Conservation (phyloP, 768 basidiomycete species). For the Tephrocybe sp. region DNA sequence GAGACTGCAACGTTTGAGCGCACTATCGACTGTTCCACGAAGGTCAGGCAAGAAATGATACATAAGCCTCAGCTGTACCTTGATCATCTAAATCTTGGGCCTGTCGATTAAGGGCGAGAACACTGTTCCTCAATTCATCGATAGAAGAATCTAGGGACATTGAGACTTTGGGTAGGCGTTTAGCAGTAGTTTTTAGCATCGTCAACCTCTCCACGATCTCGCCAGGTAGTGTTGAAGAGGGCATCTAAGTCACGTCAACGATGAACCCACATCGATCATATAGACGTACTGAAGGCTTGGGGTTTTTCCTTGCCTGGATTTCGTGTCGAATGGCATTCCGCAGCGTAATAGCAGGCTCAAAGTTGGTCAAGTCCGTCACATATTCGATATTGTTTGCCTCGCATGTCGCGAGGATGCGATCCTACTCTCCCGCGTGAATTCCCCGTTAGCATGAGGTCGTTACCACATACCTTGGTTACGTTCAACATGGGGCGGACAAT, state of each 20-base stretch:
- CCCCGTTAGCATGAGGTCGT: neutral
- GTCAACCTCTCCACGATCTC: constrained; percentile 31
- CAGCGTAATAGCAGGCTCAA: constrained; percentile 67
- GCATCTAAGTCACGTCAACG: constrained; percentile 4
- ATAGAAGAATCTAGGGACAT: constrained; percentile 31
- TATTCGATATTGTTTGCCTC: constrained; percentile 58
- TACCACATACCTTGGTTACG: constrained; percentile 57
- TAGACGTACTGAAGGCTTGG: constrained; percentile 19
- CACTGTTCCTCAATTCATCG: constrained; percentile 37
- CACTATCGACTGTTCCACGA: constrained; percentile 37
- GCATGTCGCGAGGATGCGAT: constrained; percentile 79
- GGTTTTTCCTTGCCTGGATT: constrained; percentile 21
- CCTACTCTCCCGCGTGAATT: constrained; percentile 36
- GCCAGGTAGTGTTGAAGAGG: constrained; percentile 21
- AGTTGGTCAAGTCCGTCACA: constrained; percentile 68
- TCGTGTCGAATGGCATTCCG: constrained; percentile 70
- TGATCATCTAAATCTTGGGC: constrained; percentile 40
- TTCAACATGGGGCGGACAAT: constrained; percentile 68
- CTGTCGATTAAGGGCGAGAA: constrained; percentile 32
- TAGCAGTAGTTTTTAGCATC: constrained; percentile 28
- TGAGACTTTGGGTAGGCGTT: constrained; percentile 25
- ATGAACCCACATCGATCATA: neutral
- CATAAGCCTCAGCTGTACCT: constrained; percentile 32
- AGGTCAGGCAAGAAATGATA: constrained; percentile 6
- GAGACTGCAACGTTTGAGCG: constrained; percentile 32